Evolutionary conservation across 148 eudicot genomes (phyloP).

Genomic region (Rhododendron ferrugineum): DNA sequence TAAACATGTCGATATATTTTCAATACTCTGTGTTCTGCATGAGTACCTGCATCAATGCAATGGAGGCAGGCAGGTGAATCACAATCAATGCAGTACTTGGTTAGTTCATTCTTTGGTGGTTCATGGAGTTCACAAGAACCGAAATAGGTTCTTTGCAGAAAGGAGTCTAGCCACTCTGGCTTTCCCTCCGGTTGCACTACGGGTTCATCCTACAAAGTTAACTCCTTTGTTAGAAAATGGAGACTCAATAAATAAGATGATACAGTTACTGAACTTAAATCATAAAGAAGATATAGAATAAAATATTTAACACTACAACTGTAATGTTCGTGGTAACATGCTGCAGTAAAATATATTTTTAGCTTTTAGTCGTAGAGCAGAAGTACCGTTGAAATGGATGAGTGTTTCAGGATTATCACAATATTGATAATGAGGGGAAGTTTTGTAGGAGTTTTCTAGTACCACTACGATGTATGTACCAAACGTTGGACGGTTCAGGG

Average conservation of each 20-base stretch:
- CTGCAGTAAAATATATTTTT: neutral
- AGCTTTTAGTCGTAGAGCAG: neutral
- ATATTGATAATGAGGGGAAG: neutral
- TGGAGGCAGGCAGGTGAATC: conserved; percentile 31
- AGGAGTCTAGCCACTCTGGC: conserved; percentile 41
- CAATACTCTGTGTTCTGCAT: conserved; percentile 29
- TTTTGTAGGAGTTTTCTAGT: neutral
- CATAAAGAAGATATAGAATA: neutral
- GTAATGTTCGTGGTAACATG: neutral
- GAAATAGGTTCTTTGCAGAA: conserved; percentile 35
- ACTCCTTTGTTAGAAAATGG: neutral
- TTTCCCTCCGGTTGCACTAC: neutral
- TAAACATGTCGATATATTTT: conserved; percentile 51
- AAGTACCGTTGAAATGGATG: neutral
- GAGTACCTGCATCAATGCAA: conserved; percentile 32
- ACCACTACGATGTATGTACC: neutral
- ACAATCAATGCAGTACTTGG: conserved; percentile 49
- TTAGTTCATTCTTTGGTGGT: conserved; percentile 35
- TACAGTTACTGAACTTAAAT: neutral
- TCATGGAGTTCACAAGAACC: conserved; percentile 33
- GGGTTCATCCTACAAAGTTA: neutral
- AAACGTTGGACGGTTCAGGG: neutral
- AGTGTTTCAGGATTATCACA: neutral
- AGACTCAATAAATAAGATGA: neutral
- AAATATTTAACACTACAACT: neutral